Percentiles rank a stretch among this genome's conserved stretches.
phyloP scores from a whole-genome alignment of 495 filamentous ascomycete species.

The Articulospora tetracladia region DNA sequence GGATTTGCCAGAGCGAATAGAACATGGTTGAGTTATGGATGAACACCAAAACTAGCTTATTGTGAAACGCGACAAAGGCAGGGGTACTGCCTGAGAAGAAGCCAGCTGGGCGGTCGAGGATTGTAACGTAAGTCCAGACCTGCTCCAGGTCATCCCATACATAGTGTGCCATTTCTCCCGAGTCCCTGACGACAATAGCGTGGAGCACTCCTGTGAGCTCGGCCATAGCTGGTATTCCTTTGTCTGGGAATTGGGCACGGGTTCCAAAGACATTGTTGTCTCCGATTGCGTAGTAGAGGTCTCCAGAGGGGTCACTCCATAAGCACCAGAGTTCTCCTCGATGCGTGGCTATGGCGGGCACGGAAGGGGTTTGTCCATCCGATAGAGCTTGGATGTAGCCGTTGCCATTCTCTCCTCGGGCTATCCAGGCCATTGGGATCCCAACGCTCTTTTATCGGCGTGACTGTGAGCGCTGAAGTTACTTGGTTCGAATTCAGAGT shows the following conservation, averaged over 20 bases:
- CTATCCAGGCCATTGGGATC: slow-evolving; percentile 11
- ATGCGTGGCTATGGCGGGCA: slow-evolving; percentile 26
- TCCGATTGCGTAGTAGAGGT: slow-evolving; percentile 25
- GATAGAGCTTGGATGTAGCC: slow-evolving; percentile 13
- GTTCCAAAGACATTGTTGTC: slow-evolving; percentile 20
- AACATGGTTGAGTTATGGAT: slow-evolving; percentile 20
- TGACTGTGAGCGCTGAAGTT: neutral
- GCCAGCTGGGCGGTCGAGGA: slow-evolving; percentile 5
- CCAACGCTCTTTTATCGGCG: neutral
- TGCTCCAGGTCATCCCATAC: slow-evolving; percentile 21
- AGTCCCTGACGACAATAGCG: slow-evolving; percentile 24
- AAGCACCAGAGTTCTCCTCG: slow-evolving; percentile 29
- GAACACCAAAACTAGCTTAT: slow-evolving; percentile 28
- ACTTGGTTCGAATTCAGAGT: neutral
- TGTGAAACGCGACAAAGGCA: slow-evolving; percentile 27
- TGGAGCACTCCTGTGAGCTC: slow-evolving; percentile 29
- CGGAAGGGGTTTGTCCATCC: slow-evolving; percentile 22
- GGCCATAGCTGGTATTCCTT: slow-evolving; percentile 27
- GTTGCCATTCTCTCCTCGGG: slow-evolving; percentile 9
- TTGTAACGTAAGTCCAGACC: slow-evolving; percentile 17
- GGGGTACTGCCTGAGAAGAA: slow-evolving; percentile 21
- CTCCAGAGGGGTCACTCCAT: slow-evolving; percentile 26
- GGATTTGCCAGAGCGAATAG: slow-evolving; percentile 21
- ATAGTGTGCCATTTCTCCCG: slow-evolving; percentile 26
- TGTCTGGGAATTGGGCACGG: slow-evolving; percentile 21